Percentiles rank a stretch among this genome's conserved stretches.
These are phyloP conservation scores for Trichoderma lentiforme DNA, from an alignment of 2,329 filamentous ascomycete genomes.

Conservation along the genomic window DNA sequence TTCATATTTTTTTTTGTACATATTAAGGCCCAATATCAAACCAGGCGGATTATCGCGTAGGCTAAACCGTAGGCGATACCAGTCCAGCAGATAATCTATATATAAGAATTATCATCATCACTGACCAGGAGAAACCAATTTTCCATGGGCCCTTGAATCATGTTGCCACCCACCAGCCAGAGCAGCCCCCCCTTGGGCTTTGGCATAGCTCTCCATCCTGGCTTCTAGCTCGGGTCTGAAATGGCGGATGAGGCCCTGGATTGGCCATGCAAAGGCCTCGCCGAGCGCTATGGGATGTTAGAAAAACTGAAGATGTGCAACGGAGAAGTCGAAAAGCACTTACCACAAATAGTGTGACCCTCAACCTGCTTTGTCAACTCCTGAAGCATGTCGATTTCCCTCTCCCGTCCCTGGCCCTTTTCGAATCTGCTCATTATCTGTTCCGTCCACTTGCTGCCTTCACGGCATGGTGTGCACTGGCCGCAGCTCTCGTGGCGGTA, in stretches of 20 bases:
- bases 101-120: slow-evolving; percentile 43
- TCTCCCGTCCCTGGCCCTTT: slow-evolving; percentile 78
- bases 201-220: slow-evolving; percentile 76
- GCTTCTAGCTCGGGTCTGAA: slow-evolving; percentile 95
- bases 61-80: neutral
- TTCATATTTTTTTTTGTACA: neutral
- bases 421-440: slow-evolving; percentile 98
- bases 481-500: slow-evolving; percentile 98
- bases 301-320: slow-evolving; percentile 21
- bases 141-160: slow-evolving; percentile 70
- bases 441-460: slow-evolving; percentile 98
- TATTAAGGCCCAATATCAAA: slow-evolving; percentile 5
- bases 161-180: slow-evolving; percentile 87
- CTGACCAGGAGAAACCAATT: slow-evolving; percentile 85
- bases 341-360: slow-evolving; percentile 96
- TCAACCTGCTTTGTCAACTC: slow-evolving; percentile 99
- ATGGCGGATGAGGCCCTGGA: slow-evolving; percentile 96
- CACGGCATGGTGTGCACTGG: slow-evolving; percentile 98
- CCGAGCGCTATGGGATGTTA: slow-evolving; percentile 62
- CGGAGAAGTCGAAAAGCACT: slow-evolving; percentile 31
- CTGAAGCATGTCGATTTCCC: slow-evolving; percentile 99
- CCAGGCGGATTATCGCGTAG: neutral
- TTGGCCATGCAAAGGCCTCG: slow-evolving; percentile 97
- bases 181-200: slow-evolving; percentile 68
- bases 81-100: slow-evolving; percentile 1